Evolutionary conservation across 345 rosid species (phyloP).

Genomic region (Brassica carinata): DNA sequence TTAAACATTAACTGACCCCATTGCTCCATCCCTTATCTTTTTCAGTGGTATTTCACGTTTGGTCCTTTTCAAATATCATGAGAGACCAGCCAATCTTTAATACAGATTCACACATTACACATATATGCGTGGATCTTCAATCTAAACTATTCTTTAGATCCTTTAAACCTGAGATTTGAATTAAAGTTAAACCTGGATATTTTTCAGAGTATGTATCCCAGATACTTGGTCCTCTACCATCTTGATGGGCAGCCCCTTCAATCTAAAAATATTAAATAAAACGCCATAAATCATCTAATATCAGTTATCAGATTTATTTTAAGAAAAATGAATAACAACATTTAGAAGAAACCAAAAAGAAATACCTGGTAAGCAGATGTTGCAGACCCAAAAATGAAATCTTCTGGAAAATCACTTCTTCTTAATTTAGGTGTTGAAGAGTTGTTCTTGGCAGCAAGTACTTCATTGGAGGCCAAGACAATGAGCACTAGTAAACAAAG

Average conservation of each 20-base stretch:
- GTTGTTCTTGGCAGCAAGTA: slow-evolving; percentile 13
- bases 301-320: neutral
- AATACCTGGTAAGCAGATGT: slow-evolving; percentile 39
- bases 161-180: neutral
- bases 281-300: neutral
- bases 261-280: neutral
- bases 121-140: neutral
- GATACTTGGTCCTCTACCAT: neutral
- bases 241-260: neutral
- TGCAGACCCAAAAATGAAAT: slow-evolving; percentile 39
- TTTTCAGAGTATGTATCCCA: neutral
- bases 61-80: neutral
- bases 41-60: neutral
- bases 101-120: too few relatives aligned
- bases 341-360: neutral
- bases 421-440: slow-evolving; percentile 15
- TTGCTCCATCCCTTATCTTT: neutral
- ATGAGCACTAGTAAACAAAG: neutral
- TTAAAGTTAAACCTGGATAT: neutral
- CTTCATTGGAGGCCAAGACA: slow-evolving; percentile 9
- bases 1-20: too few relatives aligned
- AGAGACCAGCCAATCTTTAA: too few relatives aligned
- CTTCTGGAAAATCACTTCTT: slow-evolving; percentile 23
- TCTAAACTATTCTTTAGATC: neutral
- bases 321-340: neutral